Evolutionary conservation across 495 filamentous ascomycete genomes (phyloP).

Genomic region (Talaromyces adpressus): DNA sequence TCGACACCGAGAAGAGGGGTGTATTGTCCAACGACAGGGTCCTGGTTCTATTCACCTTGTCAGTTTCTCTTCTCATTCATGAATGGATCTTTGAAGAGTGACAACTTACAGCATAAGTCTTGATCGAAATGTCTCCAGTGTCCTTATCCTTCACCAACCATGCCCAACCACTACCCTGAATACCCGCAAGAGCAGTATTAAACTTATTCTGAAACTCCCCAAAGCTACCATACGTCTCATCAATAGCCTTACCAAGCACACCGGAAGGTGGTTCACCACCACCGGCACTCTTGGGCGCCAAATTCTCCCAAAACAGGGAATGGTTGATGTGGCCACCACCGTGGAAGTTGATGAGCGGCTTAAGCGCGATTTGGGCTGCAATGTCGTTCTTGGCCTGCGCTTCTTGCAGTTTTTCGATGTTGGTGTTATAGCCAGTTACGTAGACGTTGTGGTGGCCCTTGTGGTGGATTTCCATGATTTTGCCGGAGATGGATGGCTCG

Average conservation of each 20-base stretch:
- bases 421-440: conserved; percentile 59
- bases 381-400: conserved; percentile 47
- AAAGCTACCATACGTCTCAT: conserved; percentile 67
- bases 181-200: conserved; percentile 69
- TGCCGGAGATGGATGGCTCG: conserved; percentile 88
- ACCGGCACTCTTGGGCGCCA: conserved; percentile 62
- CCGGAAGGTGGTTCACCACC: conserved; percentile 74
- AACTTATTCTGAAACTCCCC: conserved; percentile 71
- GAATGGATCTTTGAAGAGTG: too few species aligned
- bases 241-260: conserved; percentile 61
- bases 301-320: conserved; percentile 87
- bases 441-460: conserved; percentile 66
- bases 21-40: conserved; percentile 84
- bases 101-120: conserved; percentile 63
- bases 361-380: conserved; percentile 66
- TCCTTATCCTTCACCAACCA: conserved; percentile 86
- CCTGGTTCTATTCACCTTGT: conserved; percentile 59
- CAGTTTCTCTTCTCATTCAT: not conserved
- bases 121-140: conserved; percentile 65
- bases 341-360: conserved; percentile 92
- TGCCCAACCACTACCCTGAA: conserved; percentile 93
- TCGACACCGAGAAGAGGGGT: conserved; percentile 86
- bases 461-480: conserved; percentile 94
- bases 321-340: conserved; percentile 94
- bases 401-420: conserved; percentile 50